Percentiles rank a stretch among this genome's conserved stretches.
Conservation (phyloP, 1,284 basidiomycete species). For the Fomitopsis palustris region DNA sequence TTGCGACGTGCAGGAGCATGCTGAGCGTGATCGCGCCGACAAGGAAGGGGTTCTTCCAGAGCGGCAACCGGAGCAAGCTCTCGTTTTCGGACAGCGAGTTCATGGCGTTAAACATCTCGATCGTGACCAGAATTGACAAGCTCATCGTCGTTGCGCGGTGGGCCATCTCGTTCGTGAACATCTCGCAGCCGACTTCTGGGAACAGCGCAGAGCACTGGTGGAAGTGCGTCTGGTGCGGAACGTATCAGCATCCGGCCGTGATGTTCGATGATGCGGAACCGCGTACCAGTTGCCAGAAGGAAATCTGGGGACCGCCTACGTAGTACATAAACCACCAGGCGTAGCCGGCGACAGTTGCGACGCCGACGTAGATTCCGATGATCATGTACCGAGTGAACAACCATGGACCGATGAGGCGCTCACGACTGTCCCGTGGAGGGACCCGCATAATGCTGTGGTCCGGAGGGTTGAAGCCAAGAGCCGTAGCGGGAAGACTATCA, state of each 20-base stretch:
- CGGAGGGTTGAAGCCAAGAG: constrained; percentile 96
- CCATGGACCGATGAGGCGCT: constrained; percentile 91
- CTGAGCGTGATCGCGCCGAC: constrained; percentile 85
- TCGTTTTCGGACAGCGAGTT: constrained; percentile 99
- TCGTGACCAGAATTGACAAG: constrained; percentile 87
- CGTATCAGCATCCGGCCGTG: neutral
- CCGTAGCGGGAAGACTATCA: constrained; percentile 96
- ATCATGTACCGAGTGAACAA: constrained; percentile 95
- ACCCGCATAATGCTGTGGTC: constrained; percentile 96
- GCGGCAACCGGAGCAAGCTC: constrained; percentile 80
- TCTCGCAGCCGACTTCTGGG: constrained; percentile 88
- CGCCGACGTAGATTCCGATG: constrained; percentile 91
- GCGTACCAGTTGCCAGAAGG: constrained; percentile 88
- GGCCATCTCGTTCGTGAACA: constrained; percentile 87
- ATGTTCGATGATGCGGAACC: neutral
- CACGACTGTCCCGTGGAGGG: constrained; percentile 83
- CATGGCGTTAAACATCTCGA: constrained; percentile 99
- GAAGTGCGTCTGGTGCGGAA: constrained; percentile 76
- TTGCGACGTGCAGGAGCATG: constrained; percentile 91
- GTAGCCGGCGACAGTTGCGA: constrained; percentile 94
- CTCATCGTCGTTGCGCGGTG: constrained; percentile 94
- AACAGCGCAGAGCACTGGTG: constrained; percentile 84
- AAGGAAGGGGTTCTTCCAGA: constrained; percentile 94
- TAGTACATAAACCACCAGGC: constrained; percentile 99
- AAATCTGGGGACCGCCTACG: constrained; percentile 85